Evolutionary conservation across 2,329 filamentous ascomycete species (phyloP), one percentile per base, ranked within the genome.

Genomic region (Ophiostoma novo-ulmi): DNA sequence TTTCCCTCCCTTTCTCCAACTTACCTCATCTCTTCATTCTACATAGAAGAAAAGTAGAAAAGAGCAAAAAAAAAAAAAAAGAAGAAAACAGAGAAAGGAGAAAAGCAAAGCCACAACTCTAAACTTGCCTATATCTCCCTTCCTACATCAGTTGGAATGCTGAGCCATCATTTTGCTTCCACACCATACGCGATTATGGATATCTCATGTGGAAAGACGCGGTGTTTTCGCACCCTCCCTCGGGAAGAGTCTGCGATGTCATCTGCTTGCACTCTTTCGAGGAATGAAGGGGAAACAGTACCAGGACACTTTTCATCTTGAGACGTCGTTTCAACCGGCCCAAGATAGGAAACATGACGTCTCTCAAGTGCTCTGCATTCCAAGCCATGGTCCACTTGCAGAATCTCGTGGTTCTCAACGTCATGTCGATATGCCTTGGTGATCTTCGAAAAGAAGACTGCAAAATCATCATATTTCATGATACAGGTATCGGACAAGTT

Each of bases 1-100:
- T 67, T 66, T 35, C 14, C 14, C 70, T 71, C 70, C 70, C 70
- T 69, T 52, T 39, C 67, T 7, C 5, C 64, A 31, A 35, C 36
- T 58, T 36, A 65, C 36, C 36, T 38, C 63, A 36, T 39, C 36
- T n/a, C 44, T 48, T 20, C 44, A 17, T 65, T 14, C 20, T 22
- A 35, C 58, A 8, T n/a, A 65, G 2, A 10, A n/a, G 5, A n/a
- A 64, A 17, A 64, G 35, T 1, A 64, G 20, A n/a, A 35, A n/a
- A 11, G 5, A 36, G 17, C n/a, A 26, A 22, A 26, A 58, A 4
- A 17, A 5, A 14, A 44, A 44, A 41, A 41, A 41, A 14, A 41
- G 14, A 41, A 41, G 22, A 61, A 26, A 31, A 36, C 6, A 20
- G 38, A 10, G 7, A 17, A 3, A 36, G 31, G 17, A 17, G 17